phyloP scores from a whole-genome alignment of 1,139 yeast genomes.

The Scheffersomyces segobiensis region DNA sequence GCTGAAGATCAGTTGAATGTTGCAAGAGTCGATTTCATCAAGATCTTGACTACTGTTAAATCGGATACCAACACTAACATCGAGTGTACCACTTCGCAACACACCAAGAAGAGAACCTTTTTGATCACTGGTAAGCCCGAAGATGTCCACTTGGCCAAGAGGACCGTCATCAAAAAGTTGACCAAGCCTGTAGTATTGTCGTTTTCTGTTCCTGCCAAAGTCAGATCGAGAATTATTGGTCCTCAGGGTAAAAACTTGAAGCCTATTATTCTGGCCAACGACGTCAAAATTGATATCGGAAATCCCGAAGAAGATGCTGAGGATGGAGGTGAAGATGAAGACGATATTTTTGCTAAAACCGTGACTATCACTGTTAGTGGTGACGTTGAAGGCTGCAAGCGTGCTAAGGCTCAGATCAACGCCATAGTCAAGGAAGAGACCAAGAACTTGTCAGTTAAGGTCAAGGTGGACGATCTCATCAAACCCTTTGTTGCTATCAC shows the following conservation, averaged over 20 bases:
- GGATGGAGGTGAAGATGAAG: constrained; percentile 25
- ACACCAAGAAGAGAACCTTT: constrained; percentile 80
- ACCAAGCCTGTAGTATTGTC: constrained; percentile 68
- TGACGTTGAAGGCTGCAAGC: constrained; percentile 78
- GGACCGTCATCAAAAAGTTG: constrained; percentile 73
- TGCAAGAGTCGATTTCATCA: constrained; percentile 63
- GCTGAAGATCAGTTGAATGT: constrained; percentile 66
- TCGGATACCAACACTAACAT: constrained; percentile 64
- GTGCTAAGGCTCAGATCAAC: constrained; percentile 70
- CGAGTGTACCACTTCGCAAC: constrained; percentile 81
- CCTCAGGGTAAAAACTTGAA: constrained; percentile 81
- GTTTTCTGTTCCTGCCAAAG: constrained; percentile 73
- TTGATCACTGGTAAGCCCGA: constrained; percentile 76
- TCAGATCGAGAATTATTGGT: constrained; percentile 85
- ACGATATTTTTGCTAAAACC: constrained; percentile 54
- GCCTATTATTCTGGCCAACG: constrained; percentile 72
- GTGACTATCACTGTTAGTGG: constrained; percentile 74
- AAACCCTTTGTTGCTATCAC: constrained; percentile 52
- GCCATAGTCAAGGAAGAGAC: constrained; percentile 78
- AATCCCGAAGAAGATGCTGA: constrained; percentile 36
- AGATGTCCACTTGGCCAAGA: constrained; percentile 69
- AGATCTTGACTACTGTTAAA: constrained; percentile 63
- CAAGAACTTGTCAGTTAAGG: constrained; percentile 51
- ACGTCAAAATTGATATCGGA: constrained; percentile 75
- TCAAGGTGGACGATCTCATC: constrained; percentile 47